These are phyloP conservation scores for Aspergillus brunneoviolaceus DNA, from an alignment of 2,329 filamentous ascomycete species.

Conservation along the genomic window DNA sequence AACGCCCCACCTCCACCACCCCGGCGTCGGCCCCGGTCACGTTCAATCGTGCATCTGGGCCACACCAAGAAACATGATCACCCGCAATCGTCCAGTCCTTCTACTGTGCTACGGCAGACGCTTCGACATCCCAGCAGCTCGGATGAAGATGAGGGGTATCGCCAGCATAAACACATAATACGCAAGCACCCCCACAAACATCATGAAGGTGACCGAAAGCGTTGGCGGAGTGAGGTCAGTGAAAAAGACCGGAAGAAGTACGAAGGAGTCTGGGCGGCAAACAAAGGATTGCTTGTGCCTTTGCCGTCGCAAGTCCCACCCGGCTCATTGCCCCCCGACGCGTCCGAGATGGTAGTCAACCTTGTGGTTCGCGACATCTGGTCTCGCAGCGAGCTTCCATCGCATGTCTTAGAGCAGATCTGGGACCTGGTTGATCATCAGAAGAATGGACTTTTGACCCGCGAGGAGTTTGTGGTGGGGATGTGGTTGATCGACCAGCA, in stretches of 20 bases:
- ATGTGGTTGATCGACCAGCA: constrained; percentile 53
- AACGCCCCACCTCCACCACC: constrained; percentile 41
- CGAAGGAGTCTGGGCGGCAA: constrained; percentile 53
- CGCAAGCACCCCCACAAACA: constrained; percentile 50
- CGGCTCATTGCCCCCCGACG: constrained; percentile 24
- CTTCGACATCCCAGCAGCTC: constrained; percentile 41
- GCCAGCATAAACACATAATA: constrained; percentile 35
- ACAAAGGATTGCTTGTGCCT: constrained; percentile 43
- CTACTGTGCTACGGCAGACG: constrained; percentile 42
- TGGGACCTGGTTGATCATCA: constrained; percentile 48
- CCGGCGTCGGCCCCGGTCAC: constrained; percentile 37
- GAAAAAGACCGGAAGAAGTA: constrained; percentile 50
- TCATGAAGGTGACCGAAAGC: constrained; percentile 48
- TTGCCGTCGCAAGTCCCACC: constrained; percentile 13
- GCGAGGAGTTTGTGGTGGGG: constrained; percentile 52
- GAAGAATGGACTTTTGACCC: constrained; percentile 37
- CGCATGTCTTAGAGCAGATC: constrained; percentile 41
- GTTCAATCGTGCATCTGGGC: constrained; percentile 36
- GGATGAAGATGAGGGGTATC: constrained; percentile 32
- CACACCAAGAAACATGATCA: constrained; percentile 31
- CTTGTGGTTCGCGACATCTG: constrained; percentile 51
- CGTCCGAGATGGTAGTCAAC: constrained; percentile 45
- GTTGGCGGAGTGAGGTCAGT: constrained; percentile 46
- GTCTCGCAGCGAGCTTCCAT: constrained; percentile 47
- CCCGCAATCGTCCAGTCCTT: constrained; percentile 37